Base-by-base conservation (phyloP, 2,329 filamentous ascomycete species). In the Alternaria postmessia region DNA sequence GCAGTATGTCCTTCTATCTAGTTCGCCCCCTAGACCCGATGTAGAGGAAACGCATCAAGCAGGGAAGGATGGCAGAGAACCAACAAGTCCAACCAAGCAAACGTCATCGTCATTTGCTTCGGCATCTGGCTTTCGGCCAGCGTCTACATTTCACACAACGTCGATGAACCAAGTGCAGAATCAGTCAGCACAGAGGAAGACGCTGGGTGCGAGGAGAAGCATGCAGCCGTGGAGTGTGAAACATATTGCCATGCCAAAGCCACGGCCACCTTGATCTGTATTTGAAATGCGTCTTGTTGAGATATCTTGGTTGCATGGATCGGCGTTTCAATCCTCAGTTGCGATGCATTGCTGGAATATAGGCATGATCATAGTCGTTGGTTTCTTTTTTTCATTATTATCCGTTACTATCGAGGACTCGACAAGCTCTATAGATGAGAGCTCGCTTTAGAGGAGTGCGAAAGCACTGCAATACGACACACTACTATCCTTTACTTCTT, bases 381-480 rank as follows among this genome's bases (percentile, higher is more conserved):
- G 18, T 48, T 24, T 20, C 11, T 36, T 22, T 48, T 22, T 30
- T 7, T n/a, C 14, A 48, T 36, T 34, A 48, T 22, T 48, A 48
- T 5, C 4, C 7, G 20, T 48, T 11, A 24, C 2, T 24, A 34
- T 34, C 5, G 16, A 36, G 32, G 46, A 12, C 46, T 34, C 30
- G 5, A 16, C 30, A 36, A 6, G 5, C 30, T 49, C 1, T 12
- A 12, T 20, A 39, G 18, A 16, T 24, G 1, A 4, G 6, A 1
- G 2, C 18, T 7, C 2, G 6, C n/a, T 20, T 65, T 46, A 75
- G 16, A 75, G 57, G 42, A 94, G 84, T 8, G 94, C 93, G 83
- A 95, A 96, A 4, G 93, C 95, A 75, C 94, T 94, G 3, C 92
- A 93, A 78, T 99, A 99, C 80, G 94, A 97, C 52, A 99, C 95